Conservation (phyloP, 108 stramenopile genomes). For the Chaetoceros muelleri region DNA sequence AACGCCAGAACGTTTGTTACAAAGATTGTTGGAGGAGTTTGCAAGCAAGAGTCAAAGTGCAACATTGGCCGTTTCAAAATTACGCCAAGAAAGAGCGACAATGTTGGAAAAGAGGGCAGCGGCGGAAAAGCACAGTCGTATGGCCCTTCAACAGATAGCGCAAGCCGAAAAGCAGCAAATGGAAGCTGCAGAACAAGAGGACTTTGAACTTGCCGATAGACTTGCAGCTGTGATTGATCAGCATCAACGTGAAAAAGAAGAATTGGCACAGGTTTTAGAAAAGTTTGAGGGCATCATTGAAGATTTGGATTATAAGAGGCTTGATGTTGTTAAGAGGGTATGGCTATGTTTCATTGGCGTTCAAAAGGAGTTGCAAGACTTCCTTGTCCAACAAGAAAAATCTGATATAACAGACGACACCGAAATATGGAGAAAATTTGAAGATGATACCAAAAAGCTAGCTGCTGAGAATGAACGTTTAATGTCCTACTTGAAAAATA, state of each 20-base stretch:
- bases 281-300: conserved; percentile 33
- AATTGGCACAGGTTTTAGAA: conserved; percentile 30
- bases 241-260: conserved; percentile 45
- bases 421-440: conserved; percentile 42
- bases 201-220: conserved; percentile 79
- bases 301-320: conserved; percentile 37
- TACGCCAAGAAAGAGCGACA: conserved; percentile 26
- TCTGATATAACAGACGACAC: conserved; percentile 22
- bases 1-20: conserved; percentile 20
- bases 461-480: conserved; percentile 64
- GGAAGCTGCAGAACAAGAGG: conserved; percentile 71
- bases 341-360: conserved; percentile 44
- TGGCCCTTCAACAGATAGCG: conserved; percentile 46
- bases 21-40: conserved; percentile 12
- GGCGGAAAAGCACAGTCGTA: conserved; percentile 38
- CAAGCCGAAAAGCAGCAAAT: conserved; percentile 53
- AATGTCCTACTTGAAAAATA: conserved; percentile 55
- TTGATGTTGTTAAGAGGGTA: conserved; percentile 34
- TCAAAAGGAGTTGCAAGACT: conserved; percentile 28
- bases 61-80: conserved; percentile 11
- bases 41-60: conserved; percentile 7
- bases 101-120: conserved; percentile 40
- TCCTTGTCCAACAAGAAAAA: conserved; percentile 28
- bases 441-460: conserved; percentile 47
- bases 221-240: conserved; percentile 45